Evolutionary conservation across 1,284 basidiomycete genomes (phyloP).

Genomic region (Ceratobasidium sp.): DNA sequence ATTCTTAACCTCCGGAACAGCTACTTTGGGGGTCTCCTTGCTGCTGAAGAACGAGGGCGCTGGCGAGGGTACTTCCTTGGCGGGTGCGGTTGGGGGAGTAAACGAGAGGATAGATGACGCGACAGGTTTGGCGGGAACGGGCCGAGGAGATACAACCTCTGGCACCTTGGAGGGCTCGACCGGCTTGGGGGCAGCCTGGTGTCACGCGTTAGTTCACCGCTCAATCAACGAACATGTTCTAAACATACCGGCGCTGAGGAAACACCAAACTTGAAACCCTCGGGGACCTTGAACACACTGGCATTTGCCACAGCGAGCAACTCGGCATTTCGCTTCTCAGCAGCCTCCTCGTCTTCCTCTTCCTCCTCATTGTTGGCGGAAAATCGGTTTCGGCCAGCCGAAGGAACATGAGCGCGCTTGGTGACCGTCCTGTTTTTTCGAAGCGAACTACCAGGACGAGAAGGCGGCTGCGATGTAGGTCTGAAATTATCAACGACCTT

Average conservation of each 20-base stretch:
- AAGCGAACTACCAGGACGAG: constrained; percentile 33
- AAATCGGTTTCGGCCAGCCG: constrained; percentile 34
- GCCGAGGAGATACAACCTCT: constrained; percentile 18
- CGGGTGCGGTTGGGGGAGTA: constrained; percentile 8
- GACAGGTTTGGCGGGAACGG: constrained; percentile 10
- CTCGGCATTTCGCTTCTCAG: constrained; percentile 52
- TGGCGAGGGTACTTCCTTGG: constrained; percentile 7
- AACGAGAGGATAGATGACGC: constrained; percentile 19
- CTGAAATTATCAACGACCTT: constrained; percentile 36
- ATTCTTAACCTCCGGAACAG: constrained; percentile 22
- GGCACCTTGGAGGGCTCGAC: neutral
- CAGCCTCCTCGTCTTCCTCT: constrained; percentile 61
- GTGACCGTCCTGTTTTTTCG: constrained; percentile 33
- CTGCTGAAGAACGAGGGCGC: constrained; percentile 14
- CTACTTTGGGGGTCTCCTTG: neutral
- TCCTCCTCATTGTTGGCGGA: constrained; percentile 53
- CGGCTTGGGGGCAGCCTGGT: constrained; percentile 23
- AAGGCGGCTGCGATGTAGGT: constrained; percentile 28
- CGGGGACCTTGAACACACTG: constrained; percentile 65
- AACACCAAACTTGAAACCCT: constrained; percentile 63
- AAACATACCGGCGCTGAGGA: constrained; percentile 9
- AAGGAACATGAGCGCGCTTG: constrained; percentile 26
- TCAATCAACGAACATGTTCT: neutral
- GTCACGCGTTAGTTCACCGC: neutral
- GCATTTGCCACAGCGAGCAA: constrained; percentile 55